A percentile compares a stretch with the other conserved stretches of the same genome.
These are phyloP conservation scores for Pythium apleroticum DNA, from an alignment of 352 stramenopile species.

Conservation along the genomic window DNA sequence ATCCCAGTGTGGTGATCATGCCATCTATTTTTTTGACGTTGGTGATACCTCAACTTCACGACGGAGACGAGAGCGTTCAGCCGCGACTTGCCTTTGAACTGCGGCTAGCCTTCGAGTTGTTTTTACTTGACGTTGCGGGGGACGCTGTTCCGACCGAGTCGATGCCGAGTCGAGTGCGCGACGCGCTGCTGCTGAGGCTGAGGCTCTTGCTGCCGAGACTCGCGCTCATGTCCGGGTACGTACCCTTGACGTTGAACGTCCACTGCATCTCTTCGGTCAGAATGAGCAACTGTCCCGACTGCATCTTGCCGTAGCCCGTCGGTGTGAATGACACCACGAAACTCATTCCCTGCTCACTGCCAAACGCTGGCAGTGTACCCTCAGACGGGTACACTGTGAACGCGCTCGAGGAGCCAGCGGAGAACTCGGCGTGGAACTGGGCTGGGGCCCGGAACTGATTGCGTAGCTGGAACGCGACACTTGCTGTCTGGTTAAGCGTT, in stretches of 20 bases:
- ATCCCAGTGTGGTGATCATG: not conserved
- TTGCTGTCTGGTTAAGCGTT: conserved; percentile 80
- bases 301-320: conserved; percentile 90
- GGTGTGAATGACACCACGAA: conserved; percentile 92
- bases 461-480: conserved; percentile 81
- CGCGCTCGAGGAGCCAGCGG: conserved; percentile 76
- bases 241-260: conserved; percentile 91
- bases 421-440: conserved; percentile 88
- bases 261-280: conserved; percentile 91
- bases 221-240: conserved; percentile 65
- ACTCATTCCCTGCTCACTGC: conserved; percentile 57
- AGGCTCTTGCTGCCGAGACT: conserved; percentile 37
- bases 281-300: conserved; percentile 86
- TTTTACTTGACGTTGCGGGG: conserved; percentile 4
- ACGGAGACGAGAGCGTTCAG: too few relatives aligned
- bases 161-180: conserved; percentile 39
- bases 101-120: not conserved
- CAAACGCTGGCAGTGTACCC: conserved; percentile 75
- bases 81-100: not conserved
- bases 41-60: not conserved
- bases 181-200: conserved; percentile 48
- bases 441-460: conserved; percentile 84
- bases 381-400: conserved; percentile 87
- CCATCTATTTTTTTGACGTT: too few relatives aligned
- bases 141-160: conserved; percentile 21